phyloP scores from a whole-genome alignment of 495 filamentous ascomycete genomes.

The Trichoderma virens region DNA sequence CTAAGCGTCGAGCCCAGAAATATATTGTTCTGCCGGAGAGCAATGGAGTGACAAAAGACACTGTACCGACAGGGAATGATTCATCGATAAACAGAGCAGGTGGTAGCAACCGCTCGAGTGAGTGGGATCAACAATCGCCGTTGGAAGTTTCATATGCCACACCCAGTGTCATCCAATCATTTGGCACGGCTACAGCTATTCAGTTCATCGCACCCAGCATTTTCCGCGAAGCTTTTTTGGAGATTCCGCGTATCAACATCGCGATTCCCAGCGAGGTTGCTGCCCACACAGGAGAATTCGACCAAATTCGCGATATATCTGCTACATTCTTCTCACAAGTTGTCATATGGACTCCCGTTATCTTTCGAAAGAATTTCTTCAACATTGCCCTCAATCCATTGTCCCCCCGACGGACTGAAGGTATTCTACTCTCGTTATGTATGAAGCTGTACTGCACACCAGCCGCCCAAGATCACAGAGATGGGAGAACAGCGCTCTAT shows the following conservation, averaged over 20 bases:
- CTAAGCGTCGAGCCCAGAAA: not conserved
- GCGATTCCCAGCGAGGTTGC: not conserved
- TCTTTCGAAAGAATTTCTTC: not conserved
- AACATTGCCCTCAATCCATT: not conserved
- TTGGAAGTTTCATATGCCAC: not conserved
- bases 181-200: not conserved
- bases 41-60: not conserved
- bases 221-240: not conserved
- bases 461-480: not conserved
- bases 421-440: not conserved
- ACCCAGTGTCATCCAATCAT: not conserved
- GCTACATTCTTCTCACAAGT: not conserved
- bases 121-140: not conserved
- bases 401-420: not conserved
- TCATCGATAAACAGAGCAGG: not conserved
- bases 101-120: not conserved
- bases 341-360: not conserved
- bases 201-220: not conserved
- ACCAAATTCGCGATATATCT: not conserved
- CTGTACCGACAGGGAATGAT: not conserved
- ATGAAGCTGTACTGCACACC: not conserved
- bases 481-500: not conserved
- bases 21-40: not conserved
- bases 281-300: not conserved
- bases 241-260: not conserved